Base-by-base conservation (phyloP, 2,329 filamentous ascomycete species). In the Canariomyces notabilis region DNA sequence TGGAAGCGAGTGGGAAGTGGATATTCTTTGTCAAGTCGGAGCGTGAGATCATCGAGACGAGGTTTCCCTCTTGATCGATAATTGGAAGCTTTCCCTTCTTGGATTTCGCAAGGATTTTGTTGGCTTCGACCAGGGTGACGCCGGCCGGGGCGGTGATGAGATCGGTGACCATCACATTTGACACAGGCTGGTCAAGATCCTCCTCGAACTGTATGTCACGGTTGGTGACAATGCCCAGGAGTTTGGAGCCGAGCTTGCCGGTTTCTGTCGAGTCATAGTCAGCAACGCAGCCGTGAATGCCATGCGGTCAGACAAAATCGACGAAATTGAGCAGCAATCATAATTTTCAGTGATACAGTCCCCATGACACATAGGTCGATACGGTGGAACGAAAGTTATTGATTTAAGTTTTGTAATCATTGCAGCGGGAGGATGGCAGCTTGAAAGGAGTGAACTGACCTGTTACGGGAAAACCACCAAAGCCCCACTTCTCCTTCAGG, bases 311-410 rank as follows among this genome's bases (percentile, higher is more conserved):
- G 64, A 49, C 15, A 34, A 42, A 29, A 23, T 48, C 41, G 46
- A 43, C 36, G 46, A 23, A 38, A 37, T 56, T 50, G 38, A 51
- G 61, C 60, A 59, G 61, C 57, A 31, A 44, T 73, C 68, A 75
- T 70, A 69, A 68, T 71, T 67, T 70, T 72, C 58, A 61, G 58
- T 61, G 58, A 65, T 53, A 57, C 66, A 76, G 71, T 95, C 89
- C 88, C 80, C 89, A 95, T 75, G 78, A 88, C 87, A 79, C 79
- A 82, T 74, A 78, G 77, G 83, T 87, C 85, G 80, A 84, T 94
- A 79, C 88, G 89, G 93, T 91, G 91, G 93, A 98, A 98, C 93
- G 93, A 98, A 98, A 98, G 93, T 97, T 97, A 96, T 86, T 74
- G 73, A 71, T 75, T 79, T 76, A 74, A 71, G 77, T 75, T 80